Base-by-base conservation (phyloP, 345 rosid species). In the Brassica carinata region DNA sequence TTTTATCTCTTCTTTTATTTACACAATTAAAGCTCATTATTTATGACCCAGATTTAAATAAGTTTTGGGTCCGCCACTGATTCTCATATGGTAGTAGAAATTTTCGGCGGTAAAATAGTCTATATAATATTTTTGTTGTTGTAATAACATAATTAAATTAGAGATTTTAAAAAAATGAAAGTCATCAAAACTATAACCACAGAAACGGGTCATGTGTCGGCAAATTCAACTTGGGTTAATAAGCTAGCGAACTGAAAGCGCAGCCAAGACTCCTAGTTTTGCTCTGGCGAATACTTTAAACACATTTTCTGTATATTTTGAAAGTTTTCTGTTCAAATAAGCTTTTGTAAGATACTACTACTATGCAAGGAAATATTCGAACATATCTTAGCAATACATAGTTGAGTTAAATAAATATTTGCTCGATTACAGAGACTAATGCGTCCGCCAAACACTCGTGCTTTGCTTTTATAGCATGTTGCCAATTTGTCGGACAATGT, bases 401-500 rank as follows among this genome's bases (percentile, higher is more conserved):
- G 6, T 5, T 51, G 18, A 73, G 29, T 58, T 66, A 64, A 72
- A 19, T 59, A 40, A 65, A 29, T 30, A 67, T 58, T 40, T 30
- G 29, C 69, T 67, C 51, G 72, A 38, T 59, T 74, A 74, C 9
- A 15, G 77, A 62, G 77, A 78, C 72, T 67, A 67, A 66, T 79
- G 69, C 77, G 38, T 73, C 82, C 82, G 69, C 19, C 61, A 74
- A 79, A 68, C 83, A 79, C 71, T 79, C 79, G 66, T 79, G 78
- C 79, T 67, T 79, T 74, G 78, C 78, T 74, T 79, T 31, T 61
- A 61, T 79, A 74, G 78, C n/a, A 4, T 68, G 70, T 45, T 61
- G 58, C 74, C 70, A 13, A 74, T 45, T 79, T 79, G 45, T 61
- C 59, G 65, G 83, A 73, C 83, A 43, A 48, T 45, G 4, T 78